Conservation (phyloP, 352 stramenopile species). For the Phytophthora tubulina region DNA sequence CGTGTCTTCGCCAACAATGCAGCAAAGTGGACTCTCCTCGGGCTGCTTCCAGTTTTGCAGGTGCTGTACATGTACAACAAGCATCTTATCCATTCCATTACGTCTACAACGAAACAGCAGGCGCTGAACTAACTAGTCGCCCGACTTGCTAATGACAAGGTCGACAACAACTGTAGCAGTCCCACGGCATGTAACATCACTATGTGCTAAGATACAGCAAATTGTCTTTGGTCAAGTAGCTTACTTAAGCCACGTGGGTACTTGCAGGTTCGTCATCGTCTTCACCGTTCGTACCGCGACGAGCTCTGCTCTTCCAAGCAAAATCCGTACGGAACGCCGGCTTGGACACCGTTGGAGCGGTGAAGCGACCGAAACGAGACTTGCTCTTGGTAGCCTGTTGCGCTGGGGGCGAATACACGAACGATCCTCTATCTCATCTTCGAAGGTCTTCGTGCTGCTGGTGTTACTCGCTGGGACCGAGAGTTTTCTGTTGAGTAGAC, state of each 20-base stretch:
- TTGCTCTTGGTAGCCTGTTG: constrained; percentile 49
- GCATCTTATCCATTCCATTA: constrained; percentile 35
- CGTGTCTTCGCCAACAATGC: constrained; percentile 6
- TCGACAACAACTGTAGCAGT: constrained; percentile 19
- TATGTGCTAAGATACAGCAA: constrained; percentile 24
- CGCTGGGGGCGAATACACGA: constrained; percentile 44
- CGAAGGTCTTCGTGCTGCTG: constrained; percentile 37
- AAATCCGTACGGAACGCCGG: constrained; percentile 58
- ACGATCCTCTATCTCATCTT: constrained; percentile 46
- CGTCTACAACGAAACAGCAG: constrained; percentile 42
- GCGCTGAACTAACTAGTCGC: constrained; percentile 35
- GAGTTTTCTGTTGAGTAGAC: constrained; percentile 42
- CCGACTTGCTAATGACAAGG: constrained; percentile 30
- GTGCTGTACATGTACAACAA: constrained; percentile 7
- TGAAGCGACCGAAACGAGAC: constrained; percentile 59
- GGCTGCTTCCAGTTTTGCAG: constrained; percentile 6
- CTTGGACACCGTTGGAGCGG: constrained; percentile 45
- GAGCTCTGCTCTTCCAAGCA: constrained; percentile 54
- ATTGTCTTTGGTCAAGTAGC: constrained; percentile 2
- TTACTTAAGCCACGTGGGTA: constrained; percentile 30
- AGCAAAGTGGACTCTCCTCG: constrained; percentile 5
- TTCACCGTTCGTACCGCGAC: constrained; percentile 30
- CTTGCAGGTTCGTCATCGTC: constrained; percentile 20
- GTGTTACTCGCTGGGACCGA: constrained; percentile 38
- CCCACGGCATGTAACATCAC: constrained; percentile 5